Evolutionary conservation across 768 basidiomycete genomes (phyloP).

Genomic region (Mycena vulgaris): DNA sequence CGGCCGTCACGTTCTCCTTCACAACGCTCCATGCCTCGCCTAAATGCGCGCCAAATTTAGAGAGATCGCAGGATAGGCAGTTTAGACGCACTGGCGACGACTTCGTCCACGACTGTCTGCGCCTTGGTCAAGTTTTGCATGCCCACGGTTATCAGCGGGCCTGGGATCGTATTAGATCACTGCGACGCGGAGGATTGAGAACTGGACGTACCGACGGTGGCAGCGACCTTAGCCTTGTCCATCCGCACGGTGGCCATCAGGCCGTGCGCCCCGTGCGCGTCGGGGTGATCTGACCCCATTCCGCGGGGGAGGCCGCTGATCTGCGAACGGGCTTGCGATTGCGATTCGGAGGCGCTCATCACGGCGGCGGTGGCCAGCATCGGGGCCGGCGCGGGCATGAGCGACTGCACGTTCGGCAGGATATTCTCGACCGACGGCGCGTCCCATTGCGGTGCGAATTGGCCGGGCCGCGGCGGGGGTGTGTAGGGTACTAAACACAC

Average conservation of each 20-base stretch:
- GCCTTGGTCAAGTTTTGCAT: constrained; percentile 38
- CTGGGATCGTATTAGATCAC: too few relatives aligned
- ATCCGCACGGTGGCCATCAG: background rate
- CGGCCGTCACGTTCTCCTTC: constrained; percentile 31
- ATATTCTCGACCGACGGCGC: background rate
- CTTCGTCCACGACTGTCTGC: constrained; percentile 31
- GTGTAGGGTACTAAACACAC: too few relatives aligned
- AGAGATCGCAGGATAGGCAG: background rate
- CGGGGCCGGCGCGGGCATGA: constrained; percentile 21
- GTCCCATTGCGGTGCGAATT: too few relatives aligned
- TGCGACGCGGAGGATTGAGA: background rate
- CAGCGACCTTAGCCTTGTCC: constrained; percentile 35
- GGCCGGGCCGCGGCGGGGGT: too few relatives aligned
- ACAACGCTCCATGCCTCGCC: constrained; percentile 34
- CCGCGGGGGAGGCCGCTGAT: too few relatives aligned
- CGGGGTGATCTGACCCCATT: background rate
- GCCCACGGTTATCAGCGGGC: constrained; percentile 31
- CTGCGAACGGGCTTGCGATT: background rate
- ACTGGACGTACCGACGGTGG: constrained; percentile 34
- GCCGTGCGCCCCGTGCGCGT: background rate
- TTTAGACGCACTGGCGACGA: constrained; percentile 19
- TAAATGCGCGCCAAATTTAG: background rate
- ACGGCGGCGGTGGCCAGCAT: constrained; percentile 22
- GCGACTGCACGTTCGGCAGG: constrained; percentile 9
- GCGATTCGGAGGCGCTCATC: constrained; percentile 1